These are phyloP conservation scores for Cryptococcus sp. DNA, from an alignment of 1,284 basidiomycete genomes.

Conservation along the genomic window DNA sequence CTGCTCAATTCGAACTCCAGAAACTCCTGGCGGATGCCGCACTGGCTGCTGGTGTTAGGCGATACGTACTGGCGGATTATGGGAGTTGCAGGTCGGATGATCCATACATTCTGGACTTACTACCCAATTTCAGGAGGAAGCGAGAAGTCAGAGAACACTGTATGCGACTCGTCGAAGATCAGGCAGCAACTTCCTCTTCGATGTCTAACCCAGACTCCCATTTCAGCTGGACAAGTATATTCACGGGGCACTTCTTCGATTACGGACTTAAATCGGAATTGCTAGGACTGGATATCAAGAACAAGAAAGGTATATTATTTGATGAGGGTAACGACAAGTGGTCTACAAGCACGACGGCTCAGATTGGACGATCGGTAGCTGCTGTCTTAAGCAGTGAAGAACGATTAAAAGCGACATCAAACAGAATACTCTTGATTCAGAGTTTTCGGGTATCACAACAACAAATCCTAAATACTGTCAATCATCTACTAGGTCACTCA, in stretches of 20 bases:
- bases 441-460: constrained; percentile 8
- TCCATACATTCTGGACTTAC: constrained; percentile 3
- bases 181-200: neutral
- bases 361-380: constrained; percentile 9
- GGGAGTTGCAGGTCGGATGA: constrained; percentile 9
- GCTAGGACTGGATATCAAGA: constrained; percentile 6
- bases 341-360: constrained; percentile 7
- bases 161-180: neutral
- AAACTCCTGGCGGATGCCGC: constrained; percentile 7
- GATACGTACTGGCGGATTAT: constrained; percentile 13
- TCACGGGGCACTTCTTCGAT: constrained; percentile 14
- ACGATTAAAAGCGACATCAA: constrained; percentile 5
- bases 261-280: constrained; percentile 10
- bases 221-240: constrained; percentile 12
- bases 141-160: constrained; percentile 5
- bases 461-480: constrained; percentile 5
- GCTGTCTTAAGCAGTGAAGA: neutral
- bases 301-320: constrained; percentile 4
- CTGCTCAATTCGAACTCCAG: constrained; percentile 3
- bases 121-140: constrained; percentile 8
- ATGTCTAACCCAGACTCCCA: neutral
- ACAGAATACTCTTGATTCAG: constrained; percentile 9
- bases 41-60: neutral
- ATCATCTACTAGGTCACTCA: neutral
- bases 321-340: constrained; percentile 8